Evolutionary conservation across 257 asterid genomes (phyloP), one percentile per base, ranked within the genome.

Genomic region (Orobanche coerulescens): DNA sequence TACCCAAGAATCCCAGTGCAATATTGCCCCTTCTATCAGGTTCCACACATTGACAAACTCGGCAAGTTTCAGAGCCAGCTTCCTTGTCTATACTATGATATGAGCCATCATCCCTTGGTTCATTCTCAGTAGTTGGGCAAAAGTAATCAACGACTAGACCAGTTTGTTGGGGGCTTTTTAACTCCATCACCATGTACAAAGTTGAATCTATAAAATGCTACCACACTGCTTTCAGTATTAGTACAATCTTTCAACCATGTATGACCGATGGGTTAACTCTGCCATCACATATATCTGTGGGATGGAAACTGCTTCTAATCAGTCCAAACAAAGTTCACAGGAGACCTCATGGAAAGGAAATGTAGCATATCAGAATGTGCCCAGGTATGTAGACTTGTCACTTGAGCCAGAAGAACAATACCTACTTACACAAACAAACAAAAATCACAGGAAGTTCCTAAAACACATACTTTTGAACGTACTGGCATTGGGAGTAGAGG

Each of bases 21-120:
- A 69, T 62, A 73, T 75, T 80, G 23, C 97, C 96, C 78, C 73
- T 81, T 79, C 84, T 80, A 69, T 90, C 96, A 53, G 91, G 76
- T 70, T 87, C 95, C 40, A 58, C 61, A 52, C 97, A 90, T 13
- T 90, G 97, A 73, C 97, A 90, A 71, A 90, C 97, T 61, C 97
- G 82, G 80, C 97, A 90, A 56, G 90, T 71, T 22, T 69, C 57
- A 18, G 67, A 37, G 48, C 85, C 84, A 49, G 72, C 66, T 48
- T 87, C 96, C 61, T 70, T 75, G 73, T 80, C 86, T 63, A 65
- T 46, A 73, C 83, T 70, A 54, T 55, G 69, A 54, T 76, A 61
- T 22, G 93, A 73, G 23, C 61, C 61, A 51, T 79, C 74, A 36
- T 63, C 70, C 52, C 70, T 66, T 24, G 76, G 66, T 65, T 70